These are phyloP conservation scores for Lotmaria passim DNA, from an alignment of 208 protist genomes.

Conservation along the genomic window DNA sequence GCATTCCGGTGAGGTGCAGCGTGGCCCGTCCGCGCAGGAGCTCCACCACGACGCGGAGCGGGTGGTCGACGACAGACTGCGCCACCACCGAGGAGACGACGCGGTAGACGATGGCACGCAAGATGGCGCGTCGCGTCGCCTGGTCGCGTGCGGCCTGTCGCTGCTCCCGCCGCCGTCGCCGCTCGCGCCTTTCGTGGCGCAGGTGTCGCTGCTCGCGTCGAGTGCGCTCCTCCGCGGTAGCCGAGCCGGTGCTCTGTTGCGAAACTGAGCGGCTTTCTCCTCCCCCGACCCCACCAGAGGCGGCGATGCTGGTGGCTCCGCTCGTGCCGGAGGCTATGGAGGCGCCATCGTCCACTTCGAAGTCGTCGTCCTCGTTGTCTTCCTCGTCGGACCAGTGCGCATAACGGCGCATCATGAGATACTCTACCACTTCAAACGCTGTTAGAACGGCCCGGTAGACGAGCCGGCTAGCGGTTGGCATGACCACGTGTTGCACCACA, in stretches of 20 bases:
- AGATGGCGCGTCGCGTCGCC: slow-evolving; percentile 42
- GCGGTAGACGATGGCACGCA: slow-evolving; percentile 83
- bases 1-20: slow-evolving; percentile 67
- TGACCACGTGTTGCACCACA: slow-evolving; percentile 52
- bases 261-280: background rate
- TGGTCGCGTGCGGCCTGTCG: slow-evolving; percentile 35
- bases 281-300: background rate
- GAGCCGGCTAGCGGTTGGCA: slow-evolving; percentile 54
- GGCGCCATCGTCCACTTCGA: slow-evolving; percentile 15
- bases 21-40: slow-evolving; percentile 72
- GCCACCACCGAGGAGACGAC: slow-evolving; percentile 59
- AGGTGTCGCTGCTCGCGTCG: slow-evolving; percentile 25
- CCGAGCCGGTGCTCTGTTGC: slow-evolving; percentile 5
- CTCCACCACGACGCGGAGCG: slow-evolving; percentile 66
- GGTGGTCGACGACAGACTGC: slow-evolving; percentile 76
- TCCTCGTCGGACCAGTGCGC: slow-evolving; percentile 44
- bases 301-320: background rate
- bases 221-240: slow-evolving; percentile 26
- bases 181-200: slow-evolving; percentile 19
- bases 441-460: slow-evolving; percentile 73
- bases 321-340: slow-evolving; percentile 25
- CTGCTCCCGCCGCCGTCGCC: slow-evolving; percentile 22
- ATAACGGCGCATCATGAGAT: slow-evolving; percentile 81
- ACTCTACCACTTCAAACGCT: slow-evolving; percentile 69
- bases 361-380: slow-evolving; percentile 36